Percentiles rank a stretch among this genome's conserved stretches.
phyloP scores from a whole-genome alignment of 2,329 filamentous ascomycete genomes.

The Tolypocladium sp. region DNA sequence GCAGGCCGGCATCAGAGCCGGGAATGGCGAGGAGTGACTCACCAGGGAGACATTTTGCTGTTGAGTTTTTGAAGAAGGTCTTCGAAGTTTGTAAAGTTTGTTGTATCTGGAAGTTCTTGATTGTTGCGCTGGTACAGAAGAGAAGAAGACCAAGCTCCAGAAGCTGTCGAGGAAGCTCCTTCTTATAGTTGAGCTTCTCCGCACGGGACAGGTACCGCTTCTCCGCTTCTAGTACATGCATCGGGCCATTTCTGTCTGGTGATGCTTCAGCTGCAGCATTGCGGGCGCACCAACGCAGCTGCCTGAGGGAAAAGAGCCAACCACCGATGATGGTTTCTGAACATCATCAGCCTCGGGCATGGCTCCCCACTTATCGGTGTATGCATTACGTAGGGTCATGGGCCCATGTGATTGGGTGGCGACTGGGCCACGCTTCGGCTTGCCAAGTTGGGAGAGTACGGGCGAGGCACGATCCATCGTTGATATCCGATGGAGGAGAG shows the following conservation, averaged over 20 bases:
- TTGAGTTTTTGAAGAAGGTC: background rate
- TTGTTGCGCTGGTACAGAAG: background rate
- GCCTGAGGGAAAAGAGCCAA: background rate
- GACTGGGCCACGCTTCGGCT: background rate
- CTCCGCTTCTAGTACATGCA: background rate
- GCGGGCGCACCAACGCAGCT: background rate
- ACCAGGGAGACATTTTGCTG: background rate
- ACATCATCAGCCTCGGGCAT: background rate
- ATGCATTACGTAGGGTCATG: background rate
- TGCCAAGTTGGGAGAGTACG: background rate
- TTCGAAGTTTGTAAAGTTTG: background rate
- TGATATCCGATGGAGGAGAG: background rate
- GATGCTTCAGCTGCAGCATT: constrained; percentile 1
- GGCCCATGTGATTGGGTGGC: background rate
- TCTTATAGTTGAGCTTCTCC: constrained; percentile 5
- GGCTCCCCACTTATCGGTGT: background rate
- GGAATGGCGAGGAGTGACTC: background rate
- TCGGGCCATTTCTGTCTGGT: background rate
- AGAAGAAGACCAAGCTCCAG: background rate
- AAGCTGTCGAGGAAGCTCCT: background rate
- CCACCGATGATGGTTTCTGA: background rate
- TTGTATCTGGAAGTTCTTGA: background rate
- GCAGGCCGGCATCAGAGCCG: background rate
- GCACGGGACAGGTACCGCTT: background rate
- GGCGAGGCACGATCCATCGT: background rate